phyloP scores from a whole-genome alignment of 805 yeast genomes.

The Ogataea salicorniae region DNA sequence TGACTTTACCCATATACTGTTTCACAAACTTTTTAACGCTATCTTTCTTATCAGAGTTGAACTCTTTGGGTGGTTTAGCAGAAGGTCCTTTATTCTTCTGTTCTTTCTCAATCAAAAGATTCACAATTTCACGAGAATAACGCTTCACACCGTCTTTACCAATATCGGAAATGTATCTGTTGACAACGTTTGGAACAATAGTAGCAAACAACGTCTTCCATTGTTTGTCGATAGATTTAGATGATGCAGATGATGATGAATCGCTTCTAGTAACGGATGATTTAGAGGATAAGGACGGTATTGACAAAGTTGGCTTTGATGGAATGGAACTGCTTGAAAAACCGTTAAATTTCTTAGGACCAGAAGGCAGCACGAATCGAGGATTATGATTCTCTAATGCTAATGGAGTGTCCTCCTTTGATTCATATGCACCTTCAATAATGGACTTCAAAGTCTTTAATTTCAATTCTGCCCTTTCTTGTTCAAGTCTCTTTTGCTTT shows the following conservation, averaged over 20 bases:
- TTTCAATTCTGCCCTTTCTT: slow-evolving; percentile 22
- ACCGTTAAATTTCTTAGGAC: too few relatives aligned
- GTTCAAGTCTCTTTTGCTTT: slow-evolving; percentile 25
- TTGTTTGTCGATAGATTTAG: slow-evolving; percentile 11
- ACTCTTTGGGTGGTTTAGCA: slow-evolving; percentile 52
- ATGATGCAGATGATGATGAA: background rate
- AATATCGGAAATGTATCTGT: slow-evolving; percentile 57
- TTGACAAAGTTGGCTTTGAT: too few relatives aligned
- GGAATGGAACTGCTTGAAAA: too few relatives aligned
- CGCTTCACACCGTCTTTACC: slow-evolving; percentile 70
- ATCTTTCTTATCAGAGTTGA: slow-evolving; percentile 57
- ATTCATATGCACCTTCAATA: slow-evolving; percentile 26
- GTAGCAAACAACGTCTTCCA: slow-evolving; percentile 59
- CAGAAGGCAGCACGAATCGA: too few relatives aligned
- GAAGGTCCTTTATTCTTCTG: slow-evolving; percentile 37
- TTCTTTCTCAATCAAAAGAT: slow-evolving; percentile 65
- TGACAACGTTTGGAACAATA: slow-evolving; percentile 73
- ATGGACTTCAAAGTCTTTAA: slow-evolving; percentile 23
- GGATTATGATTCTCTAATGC: too few relatives aligned
- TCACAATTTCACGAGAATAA: slow-evolving; percentile 76
- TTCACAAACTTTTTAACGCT: slow-evolving; percentile 65
- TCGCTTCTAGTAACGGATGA: too few relatives aligned
- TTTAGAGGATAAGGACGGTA: too few relatives aligned
- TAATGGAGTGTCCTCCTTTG: too few relatives aligned
- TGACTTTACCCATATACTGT: slow-evolving; percentile 42